Evolutionary conservation across 2,329 filamentous ascomycete genomes (phyloP).

Genomic region (Aspergillus aculeatus): DNA sequence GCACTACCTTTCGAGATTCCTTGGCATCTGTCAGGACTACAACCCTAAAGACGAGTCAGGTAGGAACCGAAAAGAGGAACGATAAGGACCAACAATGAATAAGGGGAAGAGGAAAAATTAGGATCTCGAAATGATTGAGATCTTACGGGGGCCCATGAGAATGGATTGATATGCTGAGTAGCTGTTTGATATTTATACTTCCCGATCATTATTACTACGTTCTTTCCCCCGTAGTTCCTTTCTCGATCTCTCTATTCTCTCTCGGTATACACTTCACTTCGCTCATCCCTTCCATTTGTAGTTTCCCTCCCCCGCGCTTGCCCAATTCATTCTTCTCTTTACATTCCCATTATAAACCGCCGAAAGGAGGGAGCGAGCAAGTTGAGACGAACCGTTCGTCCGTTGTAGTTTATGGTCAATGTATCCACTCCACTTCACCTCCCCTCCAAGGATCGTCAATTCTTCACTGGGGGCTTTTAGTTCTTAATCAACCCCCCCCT

Average conservation of each 20-base stretch:
- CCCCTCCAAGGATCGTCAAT: constrained; percentile 25
- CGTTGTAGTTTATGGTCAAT: constrained; percentile 23
- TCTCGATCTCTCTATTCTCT: constrained; percentile 1
- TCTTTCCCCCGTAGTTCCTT: neutral
- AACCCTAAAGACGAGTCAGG: constrained; percentile 22
- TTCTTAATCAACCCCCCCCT: constrained; percentile 6
- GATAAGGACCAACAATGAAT: neutral
- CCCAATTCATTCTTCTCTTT: neutral
- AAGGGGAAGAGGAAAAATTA: neutral
- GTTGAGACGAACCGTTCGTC: constrained; percentile 12
- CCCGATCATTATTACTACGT: neutral
- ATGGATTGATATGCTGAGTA: neutral
- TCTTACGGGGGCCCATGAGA: neutral
- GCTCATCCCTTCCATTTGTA: constrained; percentile 1
- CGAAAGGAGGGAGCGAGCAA: constrained; percentile 14
- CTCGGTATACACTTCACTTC: neutral
- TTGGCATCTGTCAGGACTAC: constrained; percentile 29
- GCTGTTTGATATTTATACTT: neutral
- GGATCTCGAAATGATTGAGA: neutral
- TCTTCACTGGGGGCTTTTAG: neutral
- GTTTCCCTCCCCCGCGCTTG: too few species aligned
- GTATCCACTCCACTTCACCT: constrained; percentile 17
- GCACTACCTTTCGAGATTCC: constrained; percentile 17
- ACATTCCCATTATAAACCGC: constrained; percentile 17
- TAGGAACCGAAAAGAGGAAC: neutral